phyloP scores from a whole-genome alignment of 257 asterid species.

The Przewalskia tangutica region DNA sequence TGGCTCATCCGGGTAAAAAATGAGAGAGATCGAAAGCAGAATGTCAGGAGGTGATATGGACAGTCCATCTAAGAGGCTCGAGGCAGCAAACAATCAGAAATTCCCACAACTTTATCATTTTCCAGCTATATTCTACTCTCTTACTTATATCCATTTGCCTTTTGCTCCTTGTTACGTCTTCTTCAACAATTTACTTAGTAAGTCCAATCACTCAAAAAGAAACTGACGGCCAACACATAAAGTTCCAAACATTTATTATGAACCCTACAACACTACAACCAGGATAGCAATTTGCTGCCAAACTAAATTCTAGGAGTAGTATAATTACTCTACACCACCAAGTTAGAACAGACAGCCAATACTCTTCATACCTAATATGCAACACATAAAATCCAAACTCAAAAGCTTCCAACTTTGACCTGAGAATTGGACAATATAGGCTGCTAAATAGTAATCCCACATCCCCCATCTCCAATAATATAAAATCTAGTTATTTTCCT shows the following conservation, averaged over 20 bases:
- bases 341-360: background rate
- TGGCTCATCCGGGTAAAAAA: slow-evolving; percentile 31
- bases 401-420: background rate
- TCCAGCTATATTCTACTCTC: background rate
- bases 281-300: background rate
- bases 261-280: background rate
- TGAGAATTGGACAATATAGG: too few relatives aligned
- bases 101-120: background rate
- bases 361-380: too few relatives aligned
- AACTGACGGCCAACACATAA: background rate
- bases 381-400: too few relatives aligned
- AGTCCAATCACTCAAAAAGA: background rate
- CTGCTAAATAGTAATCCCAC: background rate
- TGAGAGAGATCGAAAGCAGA: slow-evolving; percentile 19
- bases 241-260: background rate
- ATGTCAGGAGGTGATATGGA: slow-evolving; percentile 23
- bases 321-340: background rate
- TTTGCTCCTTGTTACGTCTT: background rate
- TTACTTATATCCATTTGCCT: background rate
- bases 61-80: slow-evolving; percentile 27
- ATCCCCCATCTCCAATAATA: background rate
- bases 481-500: background rate
- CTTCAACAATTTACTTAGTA: background rate
- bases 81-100: slow-evolving; percentile 15
- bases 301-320: background rate